Conservation (phyloP, 1,139 yeast species). For the Nakaseomyces sp. region DNA sequence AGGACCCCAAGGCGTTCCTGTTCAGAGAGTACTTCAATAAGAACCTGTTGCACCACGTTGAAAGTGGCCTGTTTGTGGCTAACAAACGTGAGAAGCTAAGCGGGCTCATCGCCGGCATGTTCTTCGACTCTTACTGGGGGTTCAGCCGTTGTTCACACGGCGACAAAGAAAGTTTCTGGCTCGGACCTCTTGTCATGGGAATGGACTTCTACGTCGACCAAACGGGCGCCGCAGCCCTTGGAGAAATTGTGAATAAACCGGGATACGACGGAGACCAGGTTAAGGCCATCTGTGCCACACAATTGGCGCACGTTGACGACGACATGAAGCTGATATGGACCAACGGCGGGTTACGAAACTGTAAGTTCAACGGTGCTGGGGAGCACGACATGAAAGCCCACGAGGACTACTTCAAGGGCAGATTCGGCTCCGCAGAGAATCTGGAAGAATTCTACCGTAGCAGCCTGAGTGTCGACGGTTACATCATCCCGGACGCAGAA, state of each 20-base stretch:
- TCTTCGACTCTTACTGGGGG: slow-evolving; percentile 37
- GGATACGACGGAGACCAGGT: neutral
- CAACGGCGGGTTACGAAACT: slow-evolving; percentile 56
- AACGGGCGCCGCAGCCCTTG: slow-evolving; percentile 23
- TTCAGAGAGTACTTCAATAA: slow-evolving; percentile 10
- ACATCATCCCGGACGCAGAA: slow-evolving; percentile 25
- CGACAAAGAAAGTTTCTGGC: slow-evolving; percentile 60
- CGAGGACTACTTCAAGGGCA: slow-evolving; percentile 31
- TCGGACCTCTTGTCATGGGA: slow-evolving; percentile 47
- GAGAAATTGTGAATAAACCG: slow-evolving; percentile 13
- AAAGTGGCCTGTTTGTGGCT: slow-evolving; percentile 44
- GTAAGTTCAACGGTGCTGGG: slow-evolving; percentile 41
- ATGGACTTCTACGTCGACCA: slow-evolving; percentile 36
- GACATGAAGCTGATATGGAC: slow-evolving; percentile 50
- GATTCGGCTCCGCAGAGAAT: slow-evolving; percentile 21
- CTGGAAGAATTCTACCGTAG: slow-evolving; percentile 30
- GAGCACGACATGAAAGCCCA: slow-evolving; percentile 30
- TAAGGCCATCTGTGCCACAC: slow-evolving; percentile 47
- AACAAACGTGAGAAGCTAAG: slow-evolving; percentile 37
- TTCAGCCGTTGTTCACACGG: slow-evolving; percentile 42
- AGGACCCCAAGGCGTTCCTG: neutral
- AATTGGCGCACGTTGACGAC: slow-evolving; percentile 53
- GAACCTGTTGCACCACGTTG: slow-evolving; percentile 40
- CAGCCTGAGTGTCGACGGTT: slow-evolving; percentile 25
- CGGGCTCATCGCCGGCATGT: slow-evolving; percentile 38